Conservation (phyloP, 116 monocot species). For the Iris pallida region DNA sequence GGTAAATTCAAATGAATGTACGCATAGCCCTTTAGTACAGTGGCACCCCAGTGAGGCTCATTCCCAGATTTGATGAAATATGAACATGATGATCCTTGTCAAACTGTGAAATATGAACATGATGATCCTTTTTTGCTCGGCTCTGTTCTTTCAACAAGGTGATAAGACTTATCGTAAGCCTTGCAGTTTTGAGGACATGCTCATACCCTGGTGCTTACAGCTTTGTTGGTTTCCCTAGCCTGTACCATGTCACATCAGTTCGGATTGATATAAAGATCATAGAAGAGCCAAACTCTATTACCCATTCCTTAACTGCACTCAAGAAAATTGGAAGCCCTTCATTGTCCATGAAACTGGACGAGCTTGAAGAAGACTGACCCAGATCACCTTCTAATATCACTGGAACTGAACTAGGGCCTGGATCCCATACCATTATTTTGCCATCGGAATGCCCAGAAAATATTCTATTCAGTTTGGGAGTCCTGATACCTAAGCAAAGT, state of each 20-base stretch:
- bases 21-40: too few species aligned
- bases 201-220: constrained; percentile 89
- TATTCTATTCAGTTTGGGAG: too few species aligned
- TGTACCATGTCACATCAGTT: too few species aligned
- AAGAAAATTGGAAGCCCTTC: constrained; percentile 82
- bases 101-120: constrained; percentile 73
- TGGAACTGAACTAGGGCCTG: too few species aligned
- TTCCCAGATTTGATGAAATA: constrained; percentile 81
- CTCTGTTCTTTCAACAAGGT: constrained; percentile 88
- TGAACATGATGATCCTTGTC: constrained; percentile 53
- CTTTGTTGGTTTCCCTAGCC: constrained; percentile 80
- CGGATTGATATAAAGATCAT: too few species aligned
- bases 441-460: too few species aligned
- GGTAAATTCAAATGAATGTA: too few species aligned
- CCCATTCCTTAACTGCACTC: constrained; percentile 95
- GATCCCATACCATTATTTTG: too few species aligned
- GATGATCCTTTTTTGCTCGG: constrained; percentile 75
- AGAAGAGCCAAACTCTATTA: constrained; percentile 95
- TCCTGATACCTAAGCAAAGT: too few species aligned
- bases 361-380: constrained; percentile 40
- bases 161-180: constrained; percentile 76
- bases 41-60: too few species aligned
- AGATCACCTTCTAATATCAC: constrained; percentile 46
- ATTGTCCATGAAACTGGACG: constrained; percentile 28
- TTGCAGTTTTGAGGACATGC: constrained; percentile 85